Evolutionary conservation across 768 basidiomycete genomes (phyloP), one percentile per base, ranked within the genome.

Genomic region (Fomitopsis pulvina): DNA sequence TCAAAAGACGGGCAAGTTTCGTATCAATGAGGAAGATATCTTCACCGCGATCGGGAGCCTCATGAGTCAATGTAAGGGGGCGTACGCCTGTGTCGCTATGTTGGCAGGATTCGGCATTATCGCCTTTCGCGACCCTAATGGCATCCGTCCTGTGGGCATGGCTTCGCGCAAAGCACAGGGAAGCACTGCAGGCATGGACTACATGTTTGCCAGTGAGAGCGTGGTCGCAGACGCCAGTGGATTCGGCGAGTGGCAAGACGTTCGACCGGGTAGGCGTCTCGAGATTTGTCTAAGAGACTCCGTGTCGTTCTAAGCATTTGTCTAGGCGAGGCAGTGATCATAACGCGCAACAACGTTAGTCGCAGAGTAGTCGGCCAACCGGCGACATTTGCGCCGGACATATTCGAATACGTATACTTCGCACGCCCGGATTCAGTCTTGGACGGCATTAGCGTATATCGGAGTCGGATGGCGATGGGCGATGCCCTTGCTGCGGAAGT

Each of bases 401-500:
- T 99, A 60, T 99, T 98, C 63, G 96, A 99, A 76, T 96, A 81
- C 60, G 96, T 99, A 55, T 99, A 99, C 71, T 92, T 99, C 64
- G 93, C 96, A 6, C 84, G 96, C 48, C 96, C 95, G 0, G 96
- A 99, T 70, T 96, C 92, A 5, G 96, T 97, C 44, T 76, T 99
- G 45, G 94, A 99, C 62, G 94, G 95, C 38, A 84, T 99, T 66
- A 93, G 90, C 62, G 96, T 98, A 40, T 98, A 98, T 68, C 81
- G 96, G 41, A 89, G 91, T 63, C 85, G 96, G 32, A 98, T 98
- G 96, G 92, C 96, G 1, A 99, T 99, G 96, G 96, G 96, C 48
- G 94, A 98, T 63, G 81, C 85, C 4, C 79, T 99, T 42, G 95
- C 94, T 1, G 86, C 81, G 38, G 88, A 94, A 67, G 93, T 96